Base-by-base conservation (phyloP, 2,329 filamentous ascomycete species). In the Penicillium oxalicum region DNA sequence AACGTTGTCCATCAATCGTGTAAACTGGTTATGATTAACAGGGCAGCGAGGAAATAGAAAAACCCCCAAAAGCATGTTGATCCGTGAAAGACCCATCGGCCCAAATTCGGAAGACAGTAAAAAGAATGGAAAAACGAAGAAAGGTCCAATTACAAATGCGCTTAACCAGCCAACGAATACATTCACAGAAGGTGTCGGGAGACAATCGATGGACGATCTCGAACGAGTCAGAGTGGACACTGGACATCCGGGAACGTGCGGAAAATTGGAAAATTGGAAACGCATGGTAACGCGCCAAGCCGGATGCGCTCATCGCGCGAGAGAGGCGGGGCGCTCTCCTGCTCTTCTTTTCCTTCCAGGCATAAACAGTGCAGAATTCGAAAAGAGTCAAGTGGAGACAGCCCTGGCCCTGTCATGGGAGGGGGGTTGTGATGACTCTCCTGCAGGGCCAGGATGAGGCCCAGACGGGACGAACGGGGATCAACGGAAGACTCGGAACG, bases 211-310 rank as follows among this genome's bases (percentile, higher is more conserved):
- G 27, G 25, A 25, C 29, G 39, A 50, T 40, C 43, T 52, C 40
- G 51, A 52, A 46, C 53, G 45, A 56, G 50, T 51, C 34, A 59
- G 50, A 56, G 48, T 32, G 44, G 50, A 45, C 34, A 45, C 18
- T 32, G 44, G 50, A 45, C 34, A 45, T 24, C 60, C 61, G 63
- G 61, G 57, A 64, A 47, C 51, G 50, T 57, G 55, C 58, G 29
- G 29, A 32, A 32, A 32, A 32, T 32, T 32, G 29, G 29, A 32
- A 32, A 32, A 32, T 32, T 32, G 57, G 57, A 58, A 54, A 56
- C 50, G 50, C 40, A 50, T 44, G 54, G 46, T 48, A 53, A 33
- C 28, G 55, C 50, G 60, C 54, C 53, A 59, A 50, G 49, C 52
- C 58, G 61, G 52, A 61, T 58, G 61, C 55, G 35, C 54, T 57